Base-by-base conservation (phyloP, 192 early-diverging fungal genomes). In the Chytriomyces sp. region DNA sequence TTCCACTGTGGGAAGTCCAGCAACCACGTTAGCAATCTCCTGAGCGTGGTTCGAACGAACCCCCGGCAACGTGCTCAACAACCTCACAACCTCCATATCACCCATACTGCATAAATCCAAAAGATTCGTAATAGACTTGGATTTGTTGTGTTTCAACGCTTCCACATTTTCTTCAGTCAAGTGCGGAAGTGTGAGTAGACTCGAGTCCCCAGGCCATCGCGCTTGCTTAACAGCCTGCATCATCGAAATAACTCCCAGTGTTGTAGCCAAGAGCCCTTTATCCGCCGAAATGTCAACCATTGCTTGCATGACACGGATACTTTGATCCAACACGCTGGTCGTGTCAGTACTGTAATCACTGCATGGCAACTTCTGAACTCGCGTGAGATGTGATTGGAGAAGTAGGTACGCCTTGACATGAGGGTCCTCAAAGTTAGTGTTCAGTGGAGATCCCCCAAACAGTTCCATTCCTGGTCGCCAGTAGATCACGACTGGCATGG, bases 211-310 rank as follows among this genome's bases (percentile, higher is more conserved):
- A 3, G 89, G 86, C 94, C 95, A 95, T 1, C 87, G 83, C 1
- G 92, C 96, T 82, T 97, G 96, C 84, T 98, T 98, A 75, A 98
- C 87, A 50, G 92, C 93, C 85, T 99, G 96, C 70, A 96, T 82
- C 69, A 96, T 84, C 63, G 88, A 86, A 90, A 98, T 95, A 18
- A 91, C 83, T 1, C 91, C 92, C 63, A 96, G 63, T 48, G 88
- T 82, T 0, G 90, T 89, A 5, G 69, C 72, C 63, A 94, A 62
- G 49, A 87, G 87, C 0, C 95, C 97, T 71, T 87, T 81, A 53
- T 82, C 85, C 3, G 92, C 93, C 3, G 88, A 77, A 24, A 96
- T 86, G 80, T 98, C 96, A 60, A 98, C 90, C 95, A 98, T 96
- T 23, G 98, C 97, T 86, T 93, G 87, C 75, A 94, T 82, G 43